These are phyloP conservation scores for Magnolia sinica DNA, from an alignment of 164 flowering plant species.

Conservation along the genomic window DNA sequence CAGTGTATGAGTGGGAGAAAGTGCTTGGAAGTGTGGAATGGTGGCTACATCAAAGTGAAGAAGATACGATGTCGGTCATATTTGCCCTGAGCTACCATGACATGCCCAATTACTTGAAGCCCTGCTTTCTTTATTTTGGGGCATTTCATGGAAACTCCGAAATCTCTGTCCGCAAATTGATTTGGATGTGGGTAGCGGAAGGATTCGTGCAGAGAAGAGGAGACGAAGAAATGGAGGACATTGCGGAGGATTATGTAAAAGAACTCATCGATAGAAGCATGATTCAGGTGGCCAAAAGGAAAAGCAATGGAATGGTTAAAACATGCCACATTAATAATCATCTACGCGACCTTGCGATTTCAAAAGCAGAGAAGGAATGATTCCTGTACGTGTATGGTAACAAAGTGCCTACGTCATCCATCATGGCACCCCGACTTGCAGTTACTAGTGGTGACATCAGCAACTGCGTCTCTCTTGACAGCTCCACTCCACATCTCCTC, in stretches of 20 bases:
- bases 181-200: not conserved
- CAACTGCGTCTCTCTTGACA: not conserved
- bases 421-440: not conserved
- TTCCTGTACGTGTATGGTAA: not conserved
- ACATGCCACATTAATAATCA: not conserved
- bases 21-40: not conserved
- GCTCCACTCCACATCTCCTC: not conserved
- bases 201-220: not conserved
- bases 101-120: not conserved
- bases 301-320: not conserved
- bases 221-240: not conserved
- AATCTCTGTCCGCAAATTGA: not conserved
- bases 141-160: not conserved
- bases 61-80: not conserved
- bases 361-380: not conserved
- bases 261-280: not conserved
- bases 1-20: not conserved
- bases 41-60: constrained; percentile 1
- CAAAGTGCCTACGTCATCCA: not conserved
- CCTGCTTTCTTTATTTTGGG: not conserved
- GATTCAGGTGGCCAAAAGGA: not conserved
- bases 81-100: not conserved
- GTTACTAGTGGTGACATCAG: not conserved
- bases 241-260: not conserved
- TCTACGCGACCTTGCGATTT: not conserved